A percentile compares a stretch with the other conserved stretches of the same genome.
Evolutionary conservation across 179 eudicot genomes (phyloP).

Genomic region (Carnegiea gigantea): DNA sequence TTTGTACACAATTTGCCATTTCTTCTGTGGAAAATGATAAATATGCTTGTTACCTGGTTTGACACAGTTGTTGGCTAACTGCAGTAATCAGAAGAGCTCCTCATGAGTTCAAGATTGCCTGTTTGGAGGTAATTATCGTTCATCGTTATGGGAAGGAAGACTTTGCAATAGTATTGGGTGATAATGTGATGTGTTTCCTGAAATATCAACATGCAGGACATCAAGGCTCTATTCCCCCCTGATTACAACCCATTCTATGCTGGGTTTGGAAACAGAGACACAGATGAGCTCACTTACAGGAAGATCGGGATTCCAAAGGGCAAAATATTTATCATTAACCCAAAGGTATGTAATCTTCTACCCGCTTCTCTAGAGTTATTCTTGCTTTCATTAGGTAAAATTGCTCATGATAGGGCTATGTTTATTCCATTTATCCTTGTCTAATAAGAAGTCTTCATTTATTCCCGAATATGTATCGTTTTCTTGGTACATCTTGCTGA

Average conservation of each 20-base stretch:
- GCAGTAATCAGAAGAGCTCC: slow-evolving; percentile 98
- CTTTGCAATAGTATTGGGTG: not conserved
- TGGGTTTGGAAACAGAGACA: slow-evolving; percentile 95
- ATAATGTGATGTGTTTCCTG: too few relatives aligned
- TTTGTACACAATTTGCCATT: not conserved
- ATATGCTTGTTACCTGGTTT: not conserved
- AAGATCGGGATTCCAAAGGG: slow-evolving; percentile 96
- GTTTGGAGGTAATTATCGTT: slow-evolving; percentile 69
- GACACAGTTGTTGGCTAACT: slow-evolving; percentile 6
- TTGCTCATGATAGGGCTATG: not conserved
- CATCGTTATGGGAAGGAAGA: not conserved
- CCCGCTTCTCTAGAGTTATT: not conserved
- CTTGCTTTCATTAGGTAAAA: not conserved
- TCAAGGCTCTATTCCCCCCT: slow-evolving; percentile 88
- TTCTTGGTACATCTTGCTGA: not conserved
- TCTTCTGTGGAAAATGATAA: not conserved
- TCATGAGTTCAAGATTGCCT: slow-evolving; percentile 98
- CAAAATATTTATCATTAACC: slow-evolving; percentile 91
- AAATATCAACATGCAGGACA: slow-evolving; percentile 52
- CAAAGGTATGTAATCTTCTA: slow-evolving; percentile 60
- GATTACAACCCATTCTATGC: slow-evolving; percentile 97
- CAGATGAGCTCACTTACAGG: slow-evolving; percentile 89
- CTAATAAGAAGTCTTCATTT: too few relatives aligned
- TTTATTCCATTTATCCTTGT: too few relatives aligned
- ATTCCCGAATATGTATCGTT: not conserved